phyloP scores from a whole-genome alignment of 768 basidiomycete species.

The Imleria badia region DNA sequence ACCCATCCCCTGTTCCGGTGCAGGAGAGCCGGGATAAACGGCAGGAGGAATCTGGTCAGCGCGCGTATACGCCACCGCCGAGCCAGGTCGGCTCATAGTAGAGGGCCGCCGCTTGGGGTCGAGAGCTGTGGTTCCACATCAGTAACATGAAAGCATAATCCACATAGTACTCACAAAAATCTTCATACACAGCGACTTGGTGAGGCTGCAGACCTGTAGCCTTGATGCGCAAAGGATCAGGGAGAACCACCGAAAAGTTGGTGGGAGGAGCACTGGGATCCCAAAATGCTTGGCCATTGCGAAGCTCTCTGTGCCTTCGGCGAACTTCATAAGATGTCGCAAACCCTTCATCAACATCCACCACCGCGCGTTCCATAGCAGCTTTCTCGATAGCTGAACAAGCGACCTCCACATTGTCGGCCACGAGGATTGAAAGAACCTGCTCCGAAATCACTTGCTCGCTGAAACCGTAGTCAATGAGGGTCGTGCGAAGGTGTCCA shows the following conservation, averaged over 20 bases:
- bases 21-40: conserved; percentile 62
- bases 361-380: conserved; percentile 93
- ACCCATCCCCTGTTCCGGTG: conserved; percentile 50
- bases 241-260: conserved; percentile 69
- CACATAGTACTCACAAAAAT: conserved; percentile 63
- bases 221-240: conserved; percentile 87
- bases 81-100: conserved; percentile 61
- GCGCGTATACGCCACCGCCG: conserved; percentile 65
- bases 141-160: conserved; percentile 9
- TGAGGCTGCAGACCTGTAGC: conserved; percentile 75
- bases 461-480: conserved; percentile 85
- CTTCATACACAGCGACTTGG: conserved; percentile 91
- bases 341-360: conserved; percentile 92
- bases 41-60: conserved; percentile 41
- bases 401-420: conserved; percentile 91
- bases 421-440: conserved; percentile 74
- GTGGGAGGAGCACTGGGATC: conserved; percentile 74
- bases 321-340: conserved; percentile 77
- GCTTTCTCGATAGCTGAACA: conserved; percentile 95
- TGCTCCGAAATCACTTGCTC: conserved; percentile 86
- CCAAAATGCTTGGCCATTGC: conserved; percentile 81
- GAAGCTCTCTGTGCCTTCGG: conserved; percentile 83
- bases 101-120: conserved; percentile 57
- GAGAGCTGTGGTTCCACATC: conserved; percentile 36
- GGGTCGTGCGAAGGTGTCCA: conserved; percentile 78